phyloP scores from a whole-genome alignment of 2,329 filamentous ascomycete species.

The Clonostachys solani region DNA sequence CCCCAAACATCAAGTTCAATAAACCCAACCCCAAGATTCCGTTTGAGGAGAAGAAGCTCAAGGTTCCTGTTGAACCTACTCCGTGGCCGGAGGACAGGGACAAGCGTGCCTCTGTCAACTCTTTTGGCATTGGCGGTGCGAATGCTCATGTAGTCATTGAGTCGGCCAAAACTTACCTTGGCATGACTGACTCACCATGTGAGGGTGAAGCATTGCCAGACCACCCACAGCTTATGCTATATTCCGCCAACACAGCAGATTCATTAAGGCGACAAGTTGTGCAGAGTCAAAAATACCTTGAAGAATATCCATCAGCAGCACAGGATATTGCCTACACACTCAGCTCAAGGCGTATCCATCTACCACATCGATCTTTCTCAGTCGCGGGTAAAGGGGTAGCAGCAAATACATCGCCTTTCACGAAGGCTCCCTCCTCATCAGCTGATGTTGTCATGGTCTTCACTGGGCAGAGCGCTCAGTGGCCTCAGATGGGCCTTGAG shows the following conservation, averaged over 20 bases:
- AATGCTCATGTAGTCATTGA: slow-evolving; percentile 19
- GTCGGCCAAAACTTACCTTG: neutral
- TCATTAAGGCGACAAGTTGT: slow-evolving; percentile 3
- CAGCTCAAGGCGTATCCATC: neutral
- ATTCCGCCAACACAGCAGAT: slow-evolving; percentile 8
- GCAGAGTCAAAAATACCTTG: no score
- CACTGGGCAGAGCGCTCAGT: neutral
- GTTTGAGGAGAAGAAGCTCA: slow-evolving; percentile 10
- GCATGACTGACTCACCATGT: neutral
- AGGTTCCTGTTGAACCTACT: slow-evolving; percentile 10
- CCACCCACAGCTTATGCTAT: slow-evolving; percentile 7
- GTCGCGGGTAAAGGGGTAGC: neutral
- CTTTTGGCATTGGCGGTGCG: slow-evolving; percentile 26
- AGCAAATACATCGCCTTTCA: neutral
- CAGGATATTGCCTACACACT: neutral
- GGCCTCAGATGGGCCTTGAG: neutral
- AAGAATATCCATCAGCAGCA: no score
- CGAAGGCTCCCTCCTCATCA: neutral
- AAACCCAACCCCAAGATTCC: slow-evolving; percentile 23
- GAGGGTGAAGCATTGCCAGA: no score
- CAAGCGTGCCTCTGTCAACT: slow-evolving; percentile 20
- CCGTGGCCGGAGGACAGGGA: slow-evolving; percentile 11
- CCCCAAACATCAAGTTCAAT: slow-evolving; percentile 33
- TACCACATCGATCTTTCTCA: neutral
- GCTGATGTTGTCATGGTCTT: neutral